phyloP scores from a whole-genome alignment of 2,329 filamentous ascomycete genomes.

The Colletotrichum abscissum region DNA sequence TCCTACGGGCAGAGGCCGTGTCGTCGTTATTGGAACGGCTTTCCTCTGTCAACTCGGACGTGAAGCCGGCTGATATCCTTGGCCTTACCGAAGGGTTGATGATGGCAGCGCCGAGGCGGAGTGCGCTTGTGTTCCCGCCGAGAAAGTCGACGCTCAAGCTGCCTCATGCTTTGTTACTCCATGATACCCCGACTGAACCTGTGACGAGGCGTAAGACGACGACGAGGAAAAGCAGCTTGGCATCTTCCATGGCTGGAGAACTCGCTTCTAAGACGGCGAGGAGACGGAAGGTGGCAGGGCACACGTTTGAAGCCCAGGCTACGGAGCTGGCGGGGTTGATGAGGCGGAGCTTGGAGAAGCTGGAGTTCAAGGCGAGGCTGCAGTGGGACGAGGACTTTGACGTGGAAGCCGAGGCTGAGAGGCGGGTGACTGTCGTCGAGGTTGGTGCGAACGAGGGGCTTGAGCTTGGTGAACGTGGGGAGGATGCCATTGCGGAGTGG shows the following conservation, averaged over 20 bases:
- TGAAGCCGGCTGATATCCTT: constrained; percentile 27
- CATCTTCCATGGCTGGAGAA: constrained; percentile 36
- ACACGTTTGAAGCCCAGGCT: constrained; percentile 61
- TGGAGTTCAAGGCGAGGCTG: constrained; percentile 56
- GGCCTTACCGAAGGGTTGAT: background rate
- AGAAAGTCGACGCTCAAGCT: constrained; percentile 58
- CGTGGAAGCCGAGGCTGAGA: constrained; percentile 46
- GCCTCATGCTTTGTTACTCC: constrained; percentile 60
- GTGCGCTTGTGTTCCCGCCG: constrained; percentile 61
- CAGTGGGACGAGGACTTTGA: constrained; percentile 54
- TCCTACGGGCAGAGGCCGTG: constrained; percentile 45
- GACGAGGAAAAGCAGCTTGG: constrained; percentile 22
- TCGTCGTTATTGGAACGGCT: constrained; percentile 37
- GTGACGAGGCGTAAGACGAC: constrained; percentile 12
- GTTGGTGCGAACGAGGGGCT: constrained; percentile 46
- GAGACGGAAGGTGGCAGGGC: constrained; percentile 41
- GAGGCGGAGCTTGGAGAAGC: constrained; percentile 58
- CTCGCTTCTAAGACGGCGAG: constrained; percentile 23
- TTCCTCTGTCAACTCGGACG: constrained; percentile 32
- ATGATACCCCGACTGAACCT: constrained; percentile 47
- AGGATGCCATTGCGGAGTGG: constrained; percentile 45
- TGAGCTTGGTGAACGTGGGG: constrained; percentile 43
- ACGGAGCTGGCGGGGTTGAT: constrained; percentile 59
- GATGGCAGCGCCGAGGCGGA: constrained; percentile 50
- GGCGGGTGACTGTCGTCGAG: constrained; percentile 52